phyloP scores from a whole-genome alignment of 805 yeast genomes.

The Candida glaebosa region DNA sequence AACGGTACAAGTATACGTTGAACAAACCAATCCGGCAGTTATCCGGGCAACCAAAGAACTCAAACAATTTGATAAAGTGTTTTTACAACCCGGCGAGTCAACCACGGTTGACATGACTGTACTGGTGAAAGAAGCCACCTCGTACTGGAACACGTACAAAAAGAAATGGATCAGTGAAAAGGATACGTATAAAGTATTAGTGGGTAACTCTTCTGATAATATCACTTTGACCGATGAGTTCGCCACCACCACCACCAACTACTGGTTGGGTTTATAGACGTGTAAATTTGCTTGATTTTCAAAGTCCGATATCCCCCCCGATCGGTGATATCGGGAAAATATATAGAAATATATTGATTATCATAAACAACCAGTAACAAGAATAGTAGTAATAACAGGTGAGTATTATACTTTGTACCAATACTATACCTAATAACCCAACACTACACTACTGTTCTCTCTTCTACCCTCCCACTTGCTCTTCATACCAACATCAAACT shows the following conservation, averaged over 20 bases:
- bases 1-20: constrained; percentile 53
- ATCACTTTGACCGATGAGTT: constrained; percentile 17
- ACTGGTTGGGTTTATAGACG: constrained; percentile 8
- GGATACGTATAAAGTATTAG: constrained; percentile 49
- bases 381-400: no score
- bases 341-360: no score
- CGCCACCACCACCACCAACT: constrained; percentile 11
- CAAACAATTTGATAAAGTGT: constrained; percentile 53
- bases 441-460: no score
- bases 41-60: constrained; percentile 58
- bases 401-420: no score
- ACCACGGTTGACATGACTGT: constrained; percentile 34
- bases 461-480: no score
- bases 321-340: no score
- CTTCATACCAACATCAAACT: no score
- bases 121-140: constrained; percentile 48
- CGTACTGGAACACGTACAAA: constrained; percentile 50
- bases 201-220: constrained; percentile 40
- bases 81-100: constrained; percentile 42
- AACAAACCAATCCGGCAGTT: constrained; percentile 32
- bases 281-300: no score
- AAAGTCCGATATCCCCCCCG: no score
- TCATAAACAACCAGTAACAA: no score
- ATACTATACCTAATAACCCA: no score
- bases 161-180: constrained; percentile 50